These are phyloP conservation scores for Penicillium cinerascens DNA, from an alignment of 495 filamentous ascomycete species.

Conservation along the genomic window DNA sequence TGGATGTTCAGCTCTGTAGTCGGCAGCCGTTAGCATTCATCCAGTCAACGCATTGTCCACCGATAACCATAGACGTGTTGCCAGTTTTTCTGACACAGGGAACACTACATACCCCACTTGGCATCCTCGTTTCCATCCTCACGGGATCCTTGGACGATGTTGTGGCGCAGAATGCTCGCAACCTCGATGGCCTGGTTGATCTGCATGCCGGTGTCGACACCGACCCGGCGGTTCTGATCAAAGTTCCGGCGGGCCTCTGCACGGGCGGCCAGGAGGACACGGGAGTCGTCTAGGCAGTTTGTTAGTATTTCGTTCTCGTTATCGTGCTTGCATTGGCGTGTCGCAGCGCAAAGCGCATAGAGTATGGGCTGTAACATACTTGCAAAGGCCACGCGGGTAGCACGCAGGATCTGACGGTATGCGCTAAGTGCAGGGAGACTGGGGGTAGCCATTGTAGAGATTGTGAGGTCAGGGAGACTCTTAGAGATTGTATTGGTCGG, in stretches of 20 bases:
- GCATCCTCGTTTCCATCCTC: constrained; percentile 48
- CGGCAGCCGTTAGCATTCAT: constrained; percentile 5
- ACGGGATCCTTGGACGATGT: constrained; percentile 80
- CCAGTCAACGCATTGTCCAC: neutral
- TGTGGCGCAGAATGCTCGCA: constrained; percentile 72
- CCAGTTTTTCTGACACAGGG: neutral
- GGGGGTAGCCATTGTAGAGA: constrained; percentile 20
- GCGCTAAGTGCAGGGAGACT: constrained; percentile 64
- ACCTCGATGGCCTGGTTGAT: constrained; percentile 81
- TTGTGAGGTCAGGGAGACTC: neutral
- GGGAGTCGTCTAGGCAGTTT: constrained; percentile 57
- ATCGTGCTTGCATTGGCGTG: neutral
- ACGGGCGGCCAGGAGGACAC: constrained; percentile 65
- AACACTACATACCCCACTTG: constrained; percentile 62
- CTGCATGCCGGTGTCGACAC: constrained; percentile 47
- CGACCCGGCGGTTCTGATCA: constrained; percentile 56
- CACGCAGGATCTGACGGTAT: constrained; percentile 81
- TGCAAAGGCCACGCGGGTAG: constrained; percentile 77
- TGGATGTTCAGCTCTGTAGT: constrained; percentile 77
- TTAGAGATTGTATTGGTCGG: neutral
- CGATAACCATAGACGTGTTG: too few relatives aligned
- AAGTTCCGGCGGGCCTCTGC: constrained; percentile 68
- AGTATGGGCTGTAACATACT: constrained; percentile 46
- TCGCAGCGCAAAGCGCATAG: neutral
- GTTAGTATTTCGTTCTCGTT: neutral